Percentiles rank a stretch among this genome's conserved stretches.
Evolutionary conservation across 1,284 basidiomycete species (phyloP).

Genomic region (Psilocybe mexicana): DNA sequence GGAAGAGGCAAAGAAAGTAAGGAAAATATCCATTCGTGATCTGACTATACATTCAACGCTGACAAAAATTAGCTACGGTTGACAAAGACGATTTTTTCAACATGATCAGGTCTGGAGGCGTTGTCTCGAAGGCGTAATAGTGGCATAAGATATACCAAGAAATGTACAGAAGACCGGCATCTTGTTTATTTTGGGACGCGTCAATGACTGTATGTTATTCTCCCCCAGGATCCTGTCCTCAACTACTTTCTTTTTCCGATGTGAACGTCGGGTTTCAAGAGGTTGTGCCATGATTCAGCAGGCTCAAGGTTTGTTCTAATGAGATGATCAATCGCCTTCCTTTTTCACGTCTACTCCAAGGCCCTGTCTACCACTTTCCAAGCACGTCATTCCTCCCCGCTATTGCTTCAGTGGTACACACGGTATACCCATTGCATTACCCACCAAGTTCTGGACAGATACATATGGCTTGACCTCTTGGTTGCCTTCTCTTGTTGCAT

Average conservation of each 20-base stretch:
- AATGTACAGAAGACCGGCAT: neutral
- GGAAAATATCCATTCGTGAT: slow-evolving; percentile 18
- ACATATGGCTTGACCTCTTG: neutral
- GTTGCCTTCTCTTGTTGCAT: slow-evolving; percentile 1
- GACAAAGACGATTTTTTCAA: slow-evolving; percentile 76
- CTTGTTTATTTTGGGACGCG: neutral
- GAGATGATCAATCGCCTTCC: neutral
- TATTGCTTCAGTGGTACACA: slow-evolving; percentile 22
- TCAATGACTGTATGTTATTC: slow-evolving; percentile 1
- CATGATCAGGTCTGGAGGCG: slow-evolving; percentile 74
- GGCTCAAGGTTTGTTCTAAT: neutral
- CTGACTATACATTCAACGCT: neutral
- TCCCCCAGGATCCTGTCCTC: neutral
- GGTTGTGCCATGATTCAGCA: neutral
- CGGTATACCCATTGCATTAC: slow-evolving; percentile 3
- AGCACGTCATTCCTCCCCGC: slow-evolving; percentile 23
- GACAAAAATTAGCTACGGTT: slow-evolving; percentile 42
- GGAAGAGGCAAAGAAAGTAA: slow-evolving; percentile 58
- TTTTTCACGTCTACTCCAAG: neutral
- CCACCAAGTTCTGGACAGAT: slow-evolving; percentile 5
- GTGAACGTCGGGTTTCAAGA: neutral
- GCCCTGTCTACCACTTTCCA: neutral
- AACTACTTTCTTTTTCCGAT: neutral
- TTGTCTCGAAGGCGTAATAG: slow-evolving; percentile 57
- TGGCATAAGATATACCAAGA: slow-evolving; percentile 15